Base-by-base conservation (phyloP, 106 monocot genomes). In the Apostasia ramifera region DNA sequence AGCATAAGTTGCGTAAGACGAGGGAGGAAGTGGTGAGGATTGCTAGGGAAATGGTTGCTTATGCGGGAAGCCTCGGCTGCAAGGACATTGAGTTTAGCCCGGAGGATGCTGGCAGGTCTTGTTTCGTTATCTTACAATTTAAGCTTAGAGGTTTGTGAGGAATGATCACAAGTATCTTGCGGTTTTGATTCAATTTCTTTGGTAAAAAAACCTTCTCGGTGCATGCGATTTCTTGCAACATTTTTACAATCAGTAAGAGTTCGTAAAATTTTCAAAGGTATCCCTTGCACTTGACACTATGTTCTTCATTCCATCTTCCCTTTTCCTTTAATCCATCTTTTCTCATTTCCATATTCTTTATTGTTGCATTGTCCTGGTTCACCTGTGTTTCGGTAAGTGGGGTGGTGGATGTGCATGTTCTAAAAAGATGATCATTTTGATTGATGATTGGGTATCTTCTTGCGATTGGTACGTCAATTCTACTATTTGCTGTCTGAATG, bases 101-200 rank as follows among this genome's bases (percentile, higher is more conserved):
- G 0, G 97, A 92, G 69, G 98, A 98, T 70, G 92, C 97, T 11
- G 89, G 91, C 11, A 84, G 97, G 97, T 98, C 63, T 67, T 2
- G 6, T 13, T 15, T 66, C 2, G 38, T 41, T 37, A 14, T 53
- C 53, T 7, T 53, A 53, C 53, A 53, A 53, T 5, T 7, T 53
- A 11, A 53, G 11, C 11, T 53, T 11, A 7, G 53, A 7, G 5
- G 5, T 5, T 11, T 53, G 8, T 53, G 53, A 7, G 53, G 53
- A 53, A 7, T 5, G 11, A 53, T 53, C 11, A 53, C 11, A 53
- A 53, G 53, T 53, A 5, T 7, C 53, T 53, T 53, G 53, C 5
- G 53, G 53, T 53, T 7, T 11, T 53, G 53, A 11, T 11, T 53
- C 11, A 5, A 53, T 53, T 5, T 53, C 11, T 7, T 53, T 53